Evolutionary conservation across 805 yeast genomes (phyloP), one percentile per base, ranked within the genome.

Genomic region (Spathaspora sp.): DNA sequence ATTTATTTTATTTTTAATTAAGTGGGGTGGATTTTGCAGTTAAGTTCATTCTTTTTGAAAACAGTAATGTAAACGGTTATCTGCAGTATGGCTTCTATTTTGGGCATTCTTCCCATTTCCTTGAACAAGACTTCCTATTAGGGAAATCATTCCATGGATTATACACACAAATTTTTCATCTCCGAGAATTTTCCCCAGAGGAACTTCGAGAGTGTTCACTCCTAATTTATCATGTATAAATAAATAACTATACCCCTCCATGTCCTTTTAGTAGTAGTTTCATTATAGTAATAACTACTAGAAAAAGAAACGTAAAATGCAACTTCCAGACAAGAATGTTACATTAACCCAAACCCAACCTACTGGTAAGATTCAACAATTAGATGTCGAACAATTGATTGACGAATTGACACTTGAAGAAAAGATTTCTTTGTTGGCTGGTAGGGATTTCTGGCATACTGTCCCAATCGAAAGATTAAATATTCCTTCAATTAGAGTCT

Each of bases 391-490:
- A 9, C 31, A 51, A 16, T 53, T 71, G 35, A 48, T 71, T 46
- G 57, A 53, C 14, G 62, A 69, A 49, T 62, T 71, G 48, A 70
- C 73, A 16, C 58, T 69, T 44, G 57, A 58, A 42, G 75, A 71
- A 50, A 71, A 71, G 54, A 62, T 71, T 55, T 62, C 71, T 3
- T 63, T 71, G 28, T 63, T 71, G 47, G 72, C 75, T 14, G 76
- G 76, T 3, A 60, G 61, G 42, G 83, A 79, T 58, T 69, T 70
- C 61, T 80, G 83, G 83, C 82, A 78, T 63, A 79, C 83, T 2
- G 57, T 50, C 48, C 59, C 73, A 0, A 67, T 79, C 18, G 62
- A 59, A 23, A 52, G 77, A 42, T 60, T 77, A 29, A 70, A 68
- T 18, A 60, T 81, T 42, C 84, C 83, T 2, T 63, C 76, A 0